Evolutionary conservation across 805 yeast species (phyloP).

Genomic region (Candida maesae): DNA sequence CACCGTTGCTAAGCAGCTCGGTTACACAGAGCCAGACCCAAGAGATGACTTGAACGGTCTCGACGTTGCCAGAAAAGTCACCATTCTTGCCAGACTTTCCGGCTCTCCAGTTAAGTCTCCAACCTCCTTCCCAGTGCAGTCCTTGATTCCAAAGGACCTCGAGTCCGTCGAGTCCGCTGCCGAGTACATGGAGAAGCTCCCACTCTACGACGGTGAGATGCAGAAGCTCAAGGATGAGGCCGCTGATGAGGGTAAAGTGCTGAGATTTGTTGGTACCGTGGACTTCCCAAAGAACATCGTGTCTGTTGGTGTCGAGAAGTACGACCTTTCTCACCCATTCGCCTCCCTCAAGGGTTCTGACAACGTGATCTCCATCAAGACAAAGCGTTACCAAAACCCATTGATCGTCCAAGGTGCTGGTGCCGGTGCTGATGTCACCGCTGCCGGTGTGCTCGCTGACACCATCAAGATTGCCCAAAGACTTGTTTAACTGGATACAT

Average conservation of each 20-base stretch:
- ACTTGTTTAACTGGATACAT: constrained; percentile 40
- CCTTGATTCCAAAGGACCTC: constrained; percentile 83
- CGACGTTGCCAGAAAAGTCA: constrained; percentile 97
- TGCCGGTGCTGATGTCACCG: constrained; percentile 74
- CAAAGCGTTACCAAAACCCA: constrained; percentile 91
- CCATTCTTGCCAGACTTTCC: constrained; percentile 89
- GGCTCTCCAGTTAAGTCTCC: constrained; percentile 86
- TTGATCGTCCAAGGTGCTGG: constrained; percentile 98
- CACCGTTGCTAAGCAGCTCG: constrained; percentile 79
- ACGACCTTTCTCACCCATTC: constrained; percentile 87
- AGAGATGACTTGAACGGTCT: constrained; percentile 97
- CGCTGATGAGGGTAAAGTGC: constrained; percentile 75
- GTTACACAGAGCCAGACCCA: constrained; percentile 99
- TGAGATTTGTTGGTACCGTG: constrained; percentile 90
- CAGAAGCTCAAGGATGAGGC: constrained; percentile 79
- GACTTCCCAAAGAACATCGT: constrained; percentile 68
- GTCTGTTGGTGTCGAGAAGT: constrained; percentile 85
- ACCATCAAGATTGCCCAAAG: constrained; percentile 89
- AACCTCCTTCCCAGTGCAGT: constrained; percentile 88
- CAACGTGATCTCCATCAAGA: constrained; percentile 87
- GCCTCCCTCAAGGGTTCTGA: constrained; percentile 95
- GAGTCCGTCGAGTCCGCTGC: constrained; percentile 68
- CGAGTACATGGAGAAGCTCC: constrained; percentile 78
- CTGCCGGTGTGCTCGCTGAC: constrained; percentile 93
- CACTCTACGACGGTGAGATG: constrained; percentile 77